These are phyloP conservation scores for Mucor mucedo DNA, from an alignment of 371 early-diverging fungal species.

Conservation along the genomic window DNA sequence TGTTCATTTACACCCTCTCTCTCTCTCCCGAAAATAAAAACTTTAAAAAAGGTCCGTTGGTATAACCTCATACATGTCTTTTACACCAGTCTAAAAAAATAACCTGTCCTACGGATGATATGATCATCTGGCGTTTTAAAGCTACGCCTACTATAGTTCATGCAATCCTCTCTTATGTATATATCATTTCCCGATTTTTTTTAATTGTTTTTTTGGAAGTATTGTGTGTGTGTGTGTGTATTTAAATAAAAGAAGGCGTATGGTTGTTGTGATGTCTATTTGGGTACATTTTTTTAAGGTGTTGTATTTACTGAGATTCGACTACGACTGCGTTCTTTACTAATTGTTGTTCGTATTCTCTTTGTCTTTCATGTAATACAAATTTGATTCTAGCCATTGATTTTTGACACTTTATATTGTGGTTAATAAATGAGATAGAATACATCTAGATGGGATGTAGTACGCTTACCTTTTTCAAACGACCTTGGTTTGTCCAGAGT, in stretches of 20 bases:
- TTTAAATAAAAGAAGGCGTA: background rate
- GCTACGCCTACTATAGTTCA: too few relatives aligned
- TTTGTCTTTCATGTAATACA: slow-evolving; percentile 89
- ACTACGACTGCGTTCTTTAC: slow-evolving; percentile 1
- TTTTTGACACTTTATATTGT: slow-evolving; percentile 72
- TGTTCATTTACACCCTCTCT: too few relatives aligned
- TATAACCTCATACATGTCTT: too few relatives aligned
- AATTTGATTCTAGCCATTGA: slow-evolving; percentile 95
- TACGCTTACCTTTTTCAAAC: slow-evolving; percentile 77
- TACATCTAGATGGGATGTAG: slow-evolving; percentile 87
- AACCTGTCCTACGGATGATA: too few relatives aligned
- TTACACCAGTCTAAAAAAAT: too few relatives aligned
- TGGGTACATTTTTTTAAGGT: background rate
- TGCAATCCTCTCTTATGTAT: too few relatives aligned
- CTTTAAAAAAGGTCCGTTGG: too few relatives aligned
- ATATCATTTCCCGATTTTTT: too few relatives aligned
- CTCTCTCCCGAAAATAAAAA: too few relatives aligned
- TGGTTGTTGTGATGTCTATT: background rate
- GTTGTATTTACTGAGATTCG: background rate
- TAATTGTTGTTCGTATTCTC: slow-evolving; percentile 61
- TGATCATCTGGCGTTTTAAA: too few relatives aligned
- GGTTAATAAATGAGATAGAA: slow-evolving; percentile 72
- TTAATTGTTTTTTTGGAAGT: too few relatives aligned
- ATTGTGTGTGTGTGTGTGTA: too few relatives aligned
- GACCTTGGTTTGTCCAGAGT: slow-evolving; percentile 75